These are phyloP conservation scores for Erysimum cheiri DNA, from an alignment of 441 rosid genomes.

Conservation along the genomic window DNA sequence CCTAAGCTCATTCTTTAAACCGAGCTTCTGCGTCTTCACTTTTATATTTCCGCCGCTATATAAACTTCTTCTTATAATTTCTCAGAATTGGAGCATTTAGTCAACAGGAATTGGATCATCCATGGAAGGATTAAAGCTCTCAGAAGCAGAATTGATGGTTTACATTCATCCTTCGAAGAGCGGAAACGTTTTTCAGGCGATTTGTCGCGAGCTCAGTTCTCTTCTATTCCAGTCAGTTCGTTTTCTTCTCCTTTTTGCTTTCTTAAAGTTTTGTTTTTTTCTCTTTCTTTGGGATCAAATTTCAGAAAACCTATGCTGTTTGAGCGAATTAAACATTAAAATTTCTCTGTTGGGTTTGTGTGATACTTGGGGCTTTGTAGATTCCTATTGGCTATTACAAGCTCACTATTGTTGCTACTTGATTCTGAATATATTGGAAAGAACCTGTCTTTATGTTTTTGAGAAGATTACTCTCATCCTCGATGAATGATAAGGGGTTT, in stretches of 20 bases:
- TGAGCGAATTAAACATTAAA: background rate
- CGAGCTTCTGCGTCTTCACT: background rate
- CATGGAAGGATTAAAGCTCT: slow-evolving; percentile 80
- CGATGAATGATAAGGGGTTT: background rate
- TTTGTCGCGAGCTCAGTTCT: slow-evolving; percentile 79
- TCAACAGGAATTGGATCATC: background rate
- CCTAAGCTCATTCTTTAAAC: slow-evolving; percentile 1
- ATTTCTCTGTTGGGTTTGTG: background rate
- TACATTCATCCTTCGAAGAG: slow-evolving; percentile 77
- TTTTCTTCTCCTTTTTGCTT: slow-evolving; percentile 8
- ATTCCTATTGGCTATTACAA: slow-evolving; percentile 1
- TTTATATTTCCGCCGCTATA: background rate
- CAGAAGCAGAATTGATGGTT: slow-evolving; percentile 65
- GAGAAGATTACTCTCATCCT: background rate
- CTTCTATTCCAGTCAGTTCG: slow-evolving; percentile 76
- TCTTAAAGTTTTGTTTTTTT: background rate
- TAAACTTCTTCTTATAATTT: no score
- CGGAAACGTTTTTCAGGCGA: slow-evolving; percentile 57
- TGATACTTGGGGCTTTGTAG: background rate
- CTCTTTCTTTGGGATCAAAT: background rate
- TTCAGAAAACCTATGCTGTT: background rate
- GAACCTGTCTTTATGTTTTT: background rate
- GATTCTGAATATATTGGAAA: background rate
- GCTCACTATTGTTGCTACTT: background rate
- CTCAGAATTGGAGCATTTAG: slow-evolving; percentile 5